Evolutionary conservation across 495 filamentous ascomycete species (phyloP), one percentile per base, ranked within the genome.

Genomic region (Penicillium malachiteum): DNA sequence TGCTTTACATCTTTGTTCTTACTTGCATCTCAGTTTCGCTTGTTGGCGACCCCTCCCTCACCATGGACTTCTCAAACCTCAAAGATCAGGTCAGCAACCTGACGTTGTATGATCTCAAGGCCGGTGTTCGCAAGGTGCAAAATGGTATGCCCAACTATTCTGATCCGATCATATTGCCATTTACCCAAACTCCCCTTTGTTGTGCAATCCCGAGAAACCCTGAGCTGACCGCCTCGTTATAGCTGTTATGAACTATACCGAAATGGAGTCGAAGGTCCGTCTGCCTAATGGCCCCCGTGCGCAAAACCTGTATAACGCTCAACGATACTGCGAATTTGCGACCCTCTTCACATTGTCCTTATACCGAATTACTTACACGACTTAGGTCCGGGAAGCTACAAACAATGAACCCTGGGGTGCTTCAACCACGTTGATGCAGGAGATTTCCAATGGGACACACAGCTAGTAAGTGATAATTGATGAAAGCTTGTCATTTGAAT

Each of bases 191-290:
- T 64, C 55, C 16, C 18, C 7, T 52, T 56, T 46, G 18, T 55
- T 12, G 46, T 32, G 26, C 45, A 34, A 50, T 54, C 11, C 13
- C 33, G 30, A 31, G 48, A 44, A 43, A 52, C 43, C 34, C 38
- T 46, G 41, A 34, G 48, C 54, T 62, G 52, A 70, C 60, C 61
- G 54, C 58, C 49, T 42, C 41, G 37, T 49, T 59, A 51, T 65
- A 97, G 93, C 92, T 58, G 93, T 98, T 39, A 97, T 97, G 94
- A 98, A 97, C 73, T 97, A 93, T 72, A 98, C 94, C n/a, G 94
- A 97, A 70, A 97, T 97, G 93, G 94, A 99, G 75, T 78, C 92
- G 51, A 99, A 97, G 89, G 92, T 94, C 58, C 59, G 77, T 78
- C 47, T 43, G 30, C 52, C 43, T 52, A 21, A 50, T 41, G 42